Conservation (phyloP, 179 eudicot species). For the Heliamphora pulchella region DNA sequence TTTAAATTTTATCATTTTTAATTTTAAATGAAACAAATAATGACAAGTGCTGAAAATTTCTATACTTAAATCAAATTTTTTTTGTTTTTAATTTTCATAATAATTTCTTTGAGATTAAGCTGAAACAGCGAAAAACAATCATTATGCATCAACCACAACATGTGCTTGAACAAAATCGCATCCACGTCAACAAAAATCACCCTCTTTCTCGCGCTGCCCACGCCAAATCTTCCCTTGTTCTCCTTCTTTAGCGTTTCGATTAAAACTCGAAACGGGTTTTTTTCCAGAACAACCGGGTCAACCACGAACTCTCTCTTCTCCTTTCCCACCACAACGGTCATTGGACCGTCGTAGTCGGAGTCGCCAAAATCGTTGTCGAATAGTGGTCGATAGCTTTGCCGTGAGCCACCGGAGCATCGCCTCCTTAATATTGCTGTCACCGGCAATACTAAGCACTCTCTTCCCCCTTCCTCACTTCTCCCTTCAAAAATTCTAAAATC, state of each 20-base stretch:
- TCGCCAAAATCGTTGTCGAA: constrained; percentile 19
- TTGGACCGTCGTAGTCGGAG: constrained; percentile 26
- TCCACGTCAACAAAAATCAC: constrained; percentile 68
- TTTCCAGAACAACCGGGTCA: constrained; percentile 52
- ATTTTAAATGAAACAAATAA: too few relatives aligned
- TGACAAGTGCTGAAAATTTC: too few relatives aligned
- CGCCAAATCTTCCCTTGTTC: constrained; percentile 16
- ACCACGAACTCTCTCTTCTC: constrained; percentile 56
- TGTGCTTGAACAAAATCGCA: constrained; percentile 73
- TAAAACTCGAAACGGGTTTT: constrained; percentile 48
- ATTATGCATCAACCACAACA: constrained; percentile 74
- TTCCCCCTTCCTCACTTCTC: too few relatives aligned
- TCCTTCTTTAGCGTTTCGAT: constrained; percentile 40
- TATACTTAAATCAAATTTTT: too few relatives aligned
- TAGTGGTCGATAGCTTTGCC: constrained; percentile 38
- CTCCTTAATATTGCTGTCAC: constrained; percentile 33
- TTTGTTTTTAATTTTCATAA: too few relatives aligned
- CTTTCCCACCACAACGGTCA: constrained; percentile 66
- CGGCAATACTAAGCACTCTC: constrained; percentile 56
- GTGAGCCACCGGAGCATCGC: constrained; percentile 35
- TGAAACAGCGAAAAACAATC: constrained; percentile 45
- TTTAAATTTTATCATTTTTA: too few relatives aligned
- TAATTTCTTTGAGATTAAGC: constrained; percentile 63
- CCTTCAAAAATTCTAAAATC: too few relatives aligned
- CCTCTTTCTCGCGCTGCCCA: constrained; percentile 10